Conservation (phyloP, 2,329 filamentous ascomycete genomes). For the Neonectria faginata region DNA sequence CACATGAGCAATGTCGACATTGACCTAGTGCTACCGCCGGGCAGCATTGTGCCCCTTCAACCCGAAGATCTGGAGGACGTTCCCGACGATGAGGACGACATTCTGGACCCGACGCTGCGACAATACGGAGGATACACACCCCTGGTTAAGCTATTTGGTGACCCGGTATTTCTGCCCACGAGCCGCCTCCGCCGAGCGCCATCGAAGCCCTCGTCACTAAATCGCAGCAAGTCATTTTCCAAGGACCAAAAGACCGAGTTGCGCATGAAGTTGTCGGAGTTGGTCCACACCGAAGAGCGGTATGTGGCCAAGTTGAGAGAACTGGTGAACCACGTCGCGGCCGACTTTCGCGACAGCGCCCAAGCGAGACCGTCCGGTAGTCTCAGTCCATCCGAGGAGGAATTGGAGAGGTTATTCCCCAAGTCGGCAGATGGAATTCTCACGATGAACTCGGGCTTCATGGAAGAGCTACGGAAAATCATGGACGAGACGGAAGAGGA, state of each 20-base stretch:
- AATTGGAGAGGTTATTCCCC: conserved; percentile 84
- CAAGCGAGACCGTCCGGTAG: conserved; percentile 69
- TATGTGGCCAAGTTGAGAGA: conserved; percentile 92
- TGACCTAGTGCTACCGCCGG: conserved; percentile 85
- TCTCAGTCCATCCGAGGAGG: conserved; percentile 76
- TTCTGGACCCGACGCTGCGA: conserved; percentile 71
- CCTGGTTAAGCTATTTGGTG: conserved; percentile 82
- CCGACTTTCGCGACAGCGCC: conserved; percentile 80
- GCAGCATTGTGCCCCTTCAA: conserved; percentile 75
- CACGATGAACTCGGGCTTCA: conserved; percentile 82
- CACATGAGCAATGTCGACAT: conserved; percentile 87
- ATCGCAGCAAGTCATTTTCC: conserved; percentile 80
- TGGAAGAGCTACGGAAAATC: conserved; percentile 78
- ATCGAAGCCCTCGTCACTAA: conserved; percentile 85
- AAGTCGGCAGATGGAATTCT: conserved; percentile 83
- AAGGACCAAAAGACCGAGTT: conserved; percentile 86
- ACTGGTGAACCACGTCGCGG: conserved; percentile 82
- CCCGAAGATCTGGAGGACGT: conserved; percentile 70
- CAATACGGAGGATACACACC: conserved; percentile 84
- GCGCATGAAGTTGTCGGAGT: conserved; percentile 87
- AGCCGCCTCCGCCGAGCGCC: conserved; percentile 86
- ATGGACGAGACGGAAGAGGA: conserved; percentile 88
- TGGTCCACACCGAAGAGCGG: conserved; percentile 92
- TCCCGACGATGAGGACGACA: conserved; percentile 72
- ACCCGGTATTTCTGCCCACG: conserved; percentile 87